Evolutionary conservation across 176 grass and related monocot genomes (phyloP).

Genomic region (Olyra latifolia): DNA sequence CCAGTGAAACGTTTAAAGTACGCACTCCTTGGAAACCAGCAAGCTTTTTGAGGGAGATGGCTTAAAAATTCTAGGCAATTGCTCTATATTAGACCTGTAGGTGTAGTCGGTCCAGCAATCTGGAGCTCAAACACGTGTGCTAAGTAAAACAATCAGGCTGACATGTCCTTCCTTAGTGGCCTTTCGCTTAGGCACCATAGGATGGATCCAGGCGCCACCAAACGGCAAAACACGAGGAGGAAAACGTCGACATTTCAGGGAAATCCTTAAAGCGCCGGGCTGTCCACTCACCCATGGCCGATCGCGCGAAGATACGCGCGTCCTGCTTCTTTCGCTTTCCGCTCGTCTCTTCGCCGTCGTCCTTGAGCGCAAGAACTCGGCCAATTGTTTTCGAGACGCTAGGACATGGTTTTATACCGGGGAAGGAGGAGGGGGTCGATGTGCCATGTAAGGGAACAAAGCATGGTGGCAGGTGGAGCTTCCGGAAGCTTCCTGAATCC

Average conservation of each 20-base stretch:
- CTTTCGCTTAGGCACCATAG: background rate
- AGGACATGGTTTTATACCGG: background rate
- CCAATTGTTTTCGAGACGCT: conserved; percentile 3
- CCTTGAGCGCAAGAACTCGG: background rate
- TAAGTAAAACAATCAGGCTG: no score
- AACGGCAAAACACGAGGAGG: background rate
- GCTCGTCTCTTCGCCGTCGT: background rate
- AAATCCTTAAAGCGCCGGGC: conserved; percentile 7
- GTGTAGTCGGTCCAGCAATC: no score
- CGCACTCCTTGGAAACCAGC: no score
- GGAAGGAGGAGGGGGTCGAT: background rate
- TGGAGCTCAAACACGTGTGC: no score
- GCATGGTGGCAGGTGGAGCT: conserved; percentile 2
- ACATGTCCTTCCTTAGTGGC: background rate
- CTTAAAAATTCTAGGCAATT: no score
- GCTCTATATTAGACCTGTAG: no score
- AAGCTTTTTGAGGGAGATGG: no score
- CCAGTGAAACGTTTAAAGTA: no score
- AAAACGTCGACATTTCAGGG: background rate
- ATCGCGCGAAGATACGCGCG: conserved; percentile 38
- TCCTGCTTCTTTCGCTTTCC: conserved; percentile 18
- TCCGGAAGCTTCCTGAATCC: background rate
- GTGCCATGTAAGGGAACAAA: background rate
- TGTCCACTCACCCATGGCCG: background rate
- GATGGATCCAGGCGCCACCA: background rate